Evolutionary conservation across 2,329 filamentous ascomycete species (phyloP).

Genomic region (Trichoderma guizhouense): DNA sequence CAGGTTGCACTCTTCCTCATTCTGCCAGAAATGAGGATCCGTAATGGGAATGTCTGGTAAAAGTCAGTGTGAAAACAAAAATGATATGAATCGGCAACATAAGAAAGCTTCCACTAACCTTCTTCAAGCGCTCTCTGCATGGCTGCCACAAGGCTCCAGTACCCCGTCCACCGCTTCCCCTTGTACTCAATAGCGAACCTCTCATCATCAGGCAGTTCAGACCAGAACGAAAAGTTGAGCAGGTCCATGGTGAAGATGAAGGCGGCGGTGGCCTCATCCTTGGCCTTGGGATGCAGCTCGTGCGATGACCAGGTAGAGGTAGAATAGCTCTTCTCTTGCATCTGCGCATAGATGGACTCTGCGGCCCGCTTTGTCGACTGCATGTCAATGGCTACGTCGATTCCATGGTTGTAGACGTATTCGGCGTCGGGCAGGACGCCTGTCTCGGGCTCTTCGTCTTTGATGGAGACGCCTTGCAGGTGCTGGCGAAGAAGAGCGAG

Average conservation of each 20-base stretch:
- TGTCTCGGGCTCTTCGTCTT: slow-evolving; percentile 65
- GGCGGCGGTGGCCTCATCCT: slow-evolving; percentile 74
- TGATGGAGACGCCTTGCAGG: slow-evolving; percentile 56
- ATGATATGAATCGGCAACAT: neutral
- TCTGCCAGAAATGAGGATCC: slow-evolving; percentile 79
- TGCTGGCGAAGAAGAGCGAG: slow-evolving; percentile 81
- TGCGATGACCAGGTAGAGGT: slow-evolving; percentile 84
- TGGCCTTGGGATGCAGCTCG: slow-evolving; percentile 80
- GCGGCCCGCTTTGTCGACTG: slow-evolving; percentile 79
- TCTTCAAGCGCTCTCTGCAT: slow-evolving; percentile 86
- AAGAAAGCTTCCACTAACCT: slow-evolving; percentile 49
- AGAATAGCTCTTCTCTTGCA: slow-evolving; percentile 81
- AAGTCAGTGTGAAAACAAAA: neutral
- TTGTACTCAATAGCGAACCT: slow-evolving; percentile 81
- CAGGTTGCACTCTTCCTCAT: slow-evolving; percentile 71
- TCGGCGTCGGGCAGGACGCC: slow-evolving; percentile 79
- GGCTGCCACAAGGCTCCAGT: slow-evolving; percentile 88
- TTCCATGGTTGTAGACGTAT: slow-evolving; percentile 85
- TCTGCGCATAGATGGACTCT: slow-evolving; percentile 70
- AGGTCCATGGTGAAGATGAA: slow-evolving; percentile 98
- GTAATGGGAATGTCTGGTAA: slow-evolving; percentile 55
- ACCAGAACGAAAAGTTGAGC: slow-evolving; percentile 98
- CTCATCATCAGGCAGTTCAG: slow-evolving; percentile 63
- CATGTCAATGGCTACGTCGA: slow-evolving; percentile 88
- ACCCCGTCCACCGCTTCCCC: slow-evolving; percentile 83